phyloP scores from a whole-genome alignment of 2,329 filamentous ascomycete genomes.

The Seiridium cupressi region DNA sequence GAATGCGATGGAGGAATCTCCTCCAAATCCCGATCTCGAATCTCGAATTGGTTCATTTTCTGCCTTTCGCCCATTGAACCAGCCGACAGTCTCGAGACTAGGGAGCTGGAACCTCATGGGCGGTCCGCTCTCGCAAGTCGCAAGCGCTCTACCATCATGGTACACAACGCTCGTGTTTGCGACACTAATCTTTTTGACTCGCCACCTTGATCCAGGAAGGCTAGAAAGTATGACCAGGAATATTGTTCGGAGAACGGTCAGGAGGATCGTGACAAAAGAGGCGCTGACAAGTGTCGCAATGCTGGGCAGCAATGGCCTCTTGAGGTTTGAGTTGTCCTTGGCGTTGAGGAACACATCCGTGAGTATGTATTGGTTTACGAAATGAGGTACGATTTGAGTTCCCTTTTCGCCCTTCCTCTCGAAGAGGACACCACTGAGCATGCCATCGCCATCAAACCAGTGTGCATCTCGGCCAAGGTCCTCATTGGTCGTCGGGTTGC shows the following conservation, averaged over 20 bases:
- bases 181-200: slow-evolving; percentile 67
- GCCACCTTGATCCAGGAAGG: slow-evolving; percentile 51
- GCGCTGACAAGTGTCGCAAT: slow-evolving; percentile 66
- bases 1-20: slow-evolving; percentile 53
- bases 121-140: slow-evolving; percentile 70
- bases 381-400: slow-evolving; percentile 52
- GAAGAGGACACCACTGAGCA: slow-evolving; percentile 68
- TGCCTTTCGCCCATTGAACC: slow-evolving; percentile 61
- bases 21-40: slow-evolving; percentile 45
- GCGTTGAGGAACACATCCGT: slow-evolving; percentile 64
- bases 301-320: slow-evolving; percentile 61
- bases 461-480: slow-evolving; percentile 62
- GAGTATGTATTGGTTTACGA: slow-evolving; percentile 67
- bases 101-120: slow-evolving; percentile 66
- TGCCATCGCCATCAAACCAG: slow-evolving; percentile 76
- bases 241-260: slow-evolving; percentile 55
- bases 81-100: slow-evolving; percentile 64
- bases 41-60: slow-evolving; percentile 43
- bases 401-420: slow-evolving; percentile 34
- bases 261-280: slow-evolving; percentile 45
- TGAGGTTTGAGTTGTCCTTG: slow-evolving; percentile 42
- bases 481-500: slow-evolving; percentile 63
- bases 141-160: slow-evolving; percentile 67
- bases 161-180: slow-evolving; percentile 67
- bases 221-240: slow-evolving; percentile 57